Percentiles rank a stretch among this genome's conserved stretches.
Conservation (phyloP, 2,329 filamentous ascomycete species). For the Ophiostoma perfectum region DNA sequence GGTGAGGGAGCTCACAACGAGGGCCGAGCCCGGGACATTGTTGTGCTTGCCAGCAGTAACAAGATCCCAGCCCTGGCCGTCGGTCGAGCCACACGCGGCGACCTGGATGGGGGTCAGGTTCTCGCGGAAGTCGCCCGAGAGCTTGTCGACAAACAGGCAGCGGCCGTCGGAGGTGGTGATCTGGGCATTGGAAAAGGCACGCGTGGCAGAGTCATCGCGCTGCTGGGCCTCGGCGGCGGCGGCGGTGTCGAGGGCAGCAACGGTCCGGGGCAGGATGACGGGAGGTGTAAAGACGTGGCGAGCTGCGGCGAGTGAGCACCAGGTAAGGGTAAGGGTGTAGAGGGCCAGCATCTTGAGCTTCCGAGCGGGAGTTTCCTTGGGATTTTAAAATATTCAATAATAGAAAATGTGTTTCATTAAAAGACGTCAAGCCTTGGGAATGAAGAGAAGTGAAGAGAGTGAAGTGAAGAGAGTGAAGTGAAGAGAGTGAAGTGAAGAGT, state of each 20-base stretch:
- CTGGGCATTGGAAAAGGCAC: conserved; percentile 41
- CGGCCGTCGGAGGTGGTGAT: conserved; percentile 42
- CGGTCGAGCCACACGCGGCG: conserved; percentile 39
- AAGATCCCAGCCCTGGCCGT: conserved; percentile 44
- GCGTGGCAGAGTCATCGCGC: conserved; percentile 41
- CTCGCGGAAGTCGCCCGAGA: conserved; percentile 45
- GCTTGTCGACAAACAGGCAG: conserved; percentile 43
- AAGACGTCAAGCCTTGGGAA: background rate
- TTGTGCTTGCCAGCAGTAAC: conserved; percentile 49
- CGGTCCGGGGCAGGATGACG: conserved; percentile 32
- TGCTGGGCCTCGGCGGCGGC: conserved; percentile 43
- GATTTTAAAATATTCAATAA: background rate
- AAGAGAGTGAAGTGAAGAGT: conserved; percentile 22
- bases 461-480: conserved; percentile 22
- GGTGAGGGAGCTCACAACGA: conserved; percentile 53
- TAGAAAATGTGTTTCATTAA: background rate
- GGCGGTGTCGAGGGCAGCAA: conserved; percentile 39
- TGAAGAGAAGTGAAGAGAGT: conserved; percentile 24
- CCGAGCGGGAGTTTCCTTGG: conserved; percentile 4
- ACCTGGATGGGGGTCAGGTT: conserved; percentile 45
- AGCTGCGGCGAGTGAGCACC: conserved; percentile 3
- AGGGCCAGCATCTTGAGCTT: conserved; percentile 31
- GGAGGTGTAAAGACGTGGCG: conserved; percentile 6
- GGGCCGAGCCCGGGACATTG: conserved; percentile 40
- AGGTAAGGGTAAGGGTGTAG: conserved; percentile 14